These are phyloP conservation scores for Candida namnaoensis DNA, from an alignment of 805 yeast genomes.

Conservation along the genomic window DNA sequence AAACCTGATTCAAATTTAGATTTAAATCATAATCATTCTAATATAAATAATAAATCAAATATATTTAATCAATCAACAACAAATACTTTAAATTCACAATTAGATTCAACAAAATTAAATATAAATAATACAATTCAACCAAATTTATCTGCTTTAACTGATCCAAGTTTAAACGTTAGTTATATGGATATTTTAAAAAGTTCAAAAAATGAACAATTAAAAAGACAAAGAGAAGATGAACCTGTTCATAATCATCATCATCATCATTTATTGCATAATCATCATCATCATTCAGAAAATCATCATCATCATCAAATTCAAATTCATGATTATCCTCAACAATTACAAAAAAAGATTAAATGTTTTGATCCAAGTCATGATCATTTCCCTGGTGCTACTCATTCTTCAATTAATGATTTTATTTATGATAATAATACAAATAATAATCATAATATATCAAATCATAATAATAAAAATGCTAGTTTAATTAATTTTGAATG, in stretches of 20 bases:
- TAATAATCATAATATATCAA: too few relatives aligned
- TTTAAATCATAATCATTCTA: neutral
- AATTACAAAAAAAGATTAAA: neutral
- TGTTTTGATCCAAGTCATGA: neutral
- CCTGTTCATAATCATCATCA: slow-evolving; percentile 10
- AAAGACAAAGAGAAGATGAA: slow-evolving; percentile 18
- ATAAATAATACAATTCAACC: too few relatives aligned
- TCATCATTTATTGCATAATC: slow-evolving; percentile 1
- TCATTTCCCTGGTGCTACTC: neutral
- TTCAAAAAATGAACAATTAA: neutral
- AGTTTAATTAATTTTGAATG: slow-evolving; percentile 11
- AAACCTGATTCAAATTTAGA: too few relatives aligned
- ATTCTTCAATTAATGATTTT: too few relatives aligned
- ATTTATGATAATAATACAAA: too few relatives aligned
- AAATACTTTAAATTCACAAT: too few relatives aligned
- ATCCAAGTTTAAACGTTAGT: neutral
- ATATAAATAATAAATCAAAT: slow-evolving; percentile 1
- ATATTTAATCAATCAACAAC: neutral
- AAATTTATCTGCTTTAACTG: neutral
- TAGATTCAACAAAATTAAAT: too few relatives aligned
- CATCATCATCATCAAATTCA: slow-evolving; percentile 31
- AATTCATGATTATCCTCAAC: slow-evolving; percentile 21
- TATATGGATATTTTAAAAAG: neutral
- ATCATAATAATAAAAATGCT: too few relatives aligned
- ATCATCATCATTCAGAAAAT: slow-evolving; percentile 11